phyloP scores from a whole-genome alignment of 176 grass and related monocot genomes.

The Carex kokanica region DNA sequence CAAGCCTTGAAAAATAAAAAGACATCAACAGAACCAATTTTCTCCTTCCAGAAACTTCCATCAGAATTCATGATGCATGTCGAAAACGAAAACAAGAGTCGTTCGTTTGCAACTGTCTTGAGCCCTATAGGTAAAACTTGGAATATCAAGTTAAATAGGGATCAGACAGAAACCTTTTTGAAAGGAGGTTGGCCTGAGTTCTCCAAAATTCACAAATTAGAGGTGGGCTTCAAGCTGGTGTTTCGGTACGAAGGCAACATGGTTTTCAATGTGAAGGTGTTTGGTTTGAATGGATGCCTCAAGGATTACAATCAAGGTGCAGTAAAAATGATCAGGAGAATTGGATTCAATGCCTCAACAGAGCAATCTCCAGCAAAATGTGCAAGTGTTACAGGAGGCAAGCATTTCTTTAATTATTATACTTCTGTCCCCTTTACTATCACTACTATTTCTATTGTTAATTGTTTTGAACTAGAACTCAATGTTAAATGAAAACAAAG shows the following conservation, averaged over 20 bases:
- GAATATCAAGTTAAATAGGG: not conserved
- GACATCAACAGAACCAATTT: not conserved
- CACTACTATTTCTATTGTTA: not conserved
- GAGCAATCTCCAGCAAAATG: not conserved
- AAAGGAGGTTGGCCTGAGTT: conserved; percentile 13
- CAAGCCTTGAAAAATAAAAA: not conserved
- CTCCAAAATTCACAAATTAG: conserved; percentile 13
- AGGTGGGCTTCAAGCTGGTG: not conserved
- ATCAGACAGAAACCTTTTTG: not conserved
- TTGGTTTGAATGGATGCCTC: conserved; percentile 13
- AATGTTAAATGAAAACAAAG: not conserved
- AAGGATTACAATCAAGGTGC: conserved; percentile 5
- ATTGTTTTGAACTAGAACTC: not conserved
- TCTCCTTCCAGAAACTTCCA: conserved; percentile 23
- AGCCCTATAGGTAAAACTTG: conserved; percentile 16
- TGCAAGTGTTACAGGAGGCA: conserved; percentile 1
- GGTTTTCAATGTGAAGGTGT: conserved; percentile 19
- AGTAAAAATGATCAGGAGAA: not conserved
- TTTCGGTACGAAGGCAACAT: conserved; percentile 31
- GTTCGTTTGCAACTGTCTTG: conserved; percentile 14
- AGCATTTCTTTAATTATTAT: not conserved
- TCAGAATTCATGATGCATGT: conserved; percentile 6
- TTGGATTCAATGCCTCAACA: not conserved
- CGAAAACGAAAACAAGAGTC: not conserved
- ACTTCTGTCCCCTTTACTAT: no score